phyloP scores from a whole-genome alignment of 768 basidiomycete genomes.

The Amanita brunnescens region DNA sequence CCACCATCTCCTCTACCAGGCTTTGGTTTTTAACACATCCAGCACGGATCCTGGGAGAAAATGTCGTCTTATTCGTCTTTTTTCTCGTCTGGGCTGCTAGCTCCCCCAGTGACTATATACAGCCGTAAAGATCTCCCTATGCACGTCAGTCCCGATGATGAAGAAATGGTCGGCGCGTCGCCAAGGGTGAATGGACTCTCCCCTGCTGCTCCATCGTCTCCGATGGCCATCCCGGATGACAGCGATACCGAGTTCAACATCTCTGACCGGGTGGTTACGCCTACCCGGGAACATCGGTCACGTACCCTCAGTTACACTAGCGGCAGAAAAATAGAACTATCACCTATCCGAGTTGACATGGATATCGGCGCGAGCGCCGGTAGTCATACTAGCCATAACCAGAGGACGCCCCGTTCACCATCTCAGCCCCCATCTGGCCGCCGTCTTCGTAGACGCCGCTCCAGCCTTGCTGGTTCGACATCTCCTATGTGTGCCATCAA shows the following conservation, averaged over 20 bases:
- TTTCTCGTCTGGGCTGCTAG: slow-evolving; percentile 65
- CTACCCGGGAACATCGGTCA: slow-evolving; percentile 11
- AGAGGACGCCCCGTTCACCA: background rate
- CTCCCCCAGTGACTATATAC: slow-evolving; percentile 23
- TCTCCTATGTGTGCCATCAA: slow-evolving; percentile 53
- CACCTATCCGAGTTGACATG: background rate
- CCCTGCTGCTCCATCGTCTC: slow-evolving; percentile 17
- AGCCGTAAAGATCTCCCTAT: background rate
- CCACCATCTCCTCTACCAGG: background rate
- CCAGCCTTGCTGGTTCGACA: slow-evolving; percentile 46
- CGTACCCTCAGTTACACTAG: background rate
- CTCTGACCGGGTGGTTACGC: slow-evolving; percentile 17
- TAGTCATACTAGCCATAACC: background rate
- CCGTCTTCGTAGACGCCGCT: slow-evolving; percentile 51
- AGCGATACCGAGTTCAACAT: slow-evolving; percentile 24
- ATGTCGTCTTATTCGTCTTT: slow-evolving; percentile 53
- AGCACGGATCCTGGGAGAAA: slow-evolving; percentile 1
- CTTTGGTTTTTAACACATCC: slow-evolving; percentile 1
- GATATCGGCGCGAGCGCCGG: slow-evolving; percentile 10
- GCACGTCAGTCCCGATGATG: background rate
- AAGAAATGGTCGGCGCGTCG: background rate
- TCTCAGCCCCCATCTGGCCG: slow-evolving; percentile 16
- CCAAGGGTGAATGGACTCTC: slow-evolving; percentile 1
- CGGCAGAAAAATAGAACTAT: background rate
- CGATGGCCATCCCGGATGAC: slow-evolving; percentile 19